These are phyloP conservation scores for Fusarium sp. DNA, from an alignment of 2,329 filamentous ascomycete species.

Conservation along the genomic window DNA sequence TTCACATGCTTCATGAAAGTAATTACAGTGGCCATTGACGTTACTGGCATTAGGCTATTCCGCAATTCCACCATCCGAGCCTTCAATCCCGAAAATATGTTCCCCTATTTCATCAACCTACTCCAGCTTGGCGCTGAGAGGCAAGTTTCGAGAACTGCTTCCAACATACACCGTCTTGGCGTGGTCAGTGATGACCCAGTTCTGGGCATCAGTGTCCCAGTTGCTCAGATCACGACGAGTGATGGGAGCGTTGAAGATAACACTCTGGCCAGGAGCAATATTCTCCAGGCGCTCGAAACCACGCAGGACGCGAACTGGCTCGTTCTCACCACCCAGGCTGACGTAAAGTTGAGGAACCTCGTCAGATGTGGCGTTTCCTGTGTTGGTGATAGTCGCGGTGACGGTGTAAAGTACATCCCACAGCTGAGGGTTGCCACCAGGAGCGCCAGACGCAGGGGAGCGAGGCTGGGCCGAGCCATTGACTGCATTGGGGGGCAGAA, in stretches of 20 bases:
- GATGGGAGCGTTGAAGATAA: slow-evolving; percentile 75
- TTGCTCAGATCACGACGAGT: slow-evolving; percentile 87
- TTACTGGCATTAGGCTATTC: slow-evolving; percentile 13
- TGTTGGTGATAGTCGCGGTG: slow-evolving; percentile 78
- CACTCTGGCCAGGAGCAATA: slow-evolving; percentile 76
- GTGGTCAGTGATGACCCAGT: slow-evolving; percentile 77
- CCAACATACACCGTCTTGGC: slow-evolving; percentile 69
- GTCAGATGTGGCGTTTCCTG: slow-evolving; percentile 72
- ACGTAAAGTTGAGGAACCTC: slow-evolving; percentile 85
- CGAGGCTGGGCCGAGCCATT: slow-evolving; percentile 70
- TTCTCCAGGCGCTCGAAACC: slow-evolving; percentile 81
- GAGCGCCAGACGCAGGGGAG: slow-evolving; percentile 63
- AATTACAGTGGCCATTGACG: slow-evolving; percentile 23
- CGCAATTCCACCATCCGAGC: neutral
- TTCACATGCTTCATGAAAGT: slow-evolving; percentile 15
- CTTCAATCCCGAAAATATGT: neutral
- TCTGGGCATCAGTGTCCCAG: slow-evolving; percentile 84
- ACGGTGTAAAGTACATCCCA: slow-evolving; percentile 79
- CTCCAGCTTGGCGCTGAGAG: slow-evolving; percentile 53
- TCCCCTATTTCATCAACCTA: slow-evolving; percentile 14
- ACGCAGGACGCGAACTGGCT: slow-evolving; percentile 76
- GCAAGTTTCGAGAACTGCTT: slow-evolving; percentile 67
- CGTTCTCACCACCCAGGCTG: slow-evolving; percentile 81
- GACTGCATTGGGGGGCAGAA: slow-evolving; percentile 70
- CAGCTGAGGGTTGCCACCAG: slow-evolving; percentile 74